A percentile compares a stretch with the other conserved stretches of the same genome.
Conservation (phyloP, 805 yeast genomes). For the Starmerella gropengiesseri region DNA sequence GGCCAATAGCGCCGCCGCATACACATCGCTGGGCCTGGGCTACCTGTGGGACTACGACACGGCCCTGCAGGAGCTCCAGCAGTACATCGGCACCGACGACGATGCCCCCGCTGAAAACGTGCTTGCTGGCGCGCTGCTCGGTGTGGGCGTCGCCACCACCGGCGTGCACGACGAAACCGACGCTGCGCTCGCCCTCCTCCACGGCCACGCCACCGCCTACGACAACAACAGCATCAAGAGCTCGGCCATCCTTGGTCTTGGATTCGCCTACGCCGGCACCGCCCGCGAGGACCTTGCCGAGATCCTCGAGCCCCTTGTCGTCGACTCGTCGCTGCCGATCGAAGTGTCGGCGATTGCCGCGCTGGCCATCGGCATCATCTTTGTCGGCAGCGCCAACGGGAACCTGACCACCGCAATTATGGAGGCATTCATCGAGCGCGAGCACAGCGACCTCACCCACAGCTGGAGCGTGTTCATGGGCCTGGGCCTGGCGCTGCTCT, state of each 20-base stretch:
- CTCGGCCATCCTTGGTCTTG: constrained; percentile 82
- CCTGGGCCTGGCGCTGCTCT: constrained; percentile 80
- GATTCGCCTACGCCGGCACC: constrained; percentile 91
- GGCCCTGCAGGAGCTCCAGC: constrained; percentile 83
- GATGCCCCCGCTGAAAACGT: constrained; percentile 42
- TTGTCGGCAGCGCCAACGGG: constrained; percentile 92
- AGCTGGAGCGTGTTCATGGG: constrained; percentile 87
- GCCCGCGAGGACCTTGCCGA: constrained; percentile 73
- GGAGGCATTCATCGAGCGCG: constrained; percentile 81
- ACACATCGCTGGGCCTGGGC: constrained; percentile 83
- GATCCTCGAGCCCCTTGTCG: constrained; percentile 67
- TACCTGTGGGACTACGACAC: constrained; percentile 84
- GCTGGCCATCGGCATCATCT: constrained; percentile 83
- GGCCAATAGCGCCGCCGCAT: constrained; percentile 58
- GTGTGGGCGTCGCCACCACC: constrained; percentile 83
- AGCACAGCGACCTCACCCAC: constrained; percentile 60
- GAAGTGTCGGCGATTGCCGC: constrained; percentile 82
- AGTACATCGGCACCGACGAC: constrained; percentile 64
- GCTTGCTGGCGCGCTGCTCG: constrained; percentile 92
- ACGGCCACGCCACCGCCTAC: constrained; percentile 60
- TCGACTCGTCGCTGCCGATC: constrained; percentile 61
- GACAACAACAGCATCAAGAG: constrained; percentile 38
- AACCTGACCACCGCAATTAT: constrained; percentile 86
- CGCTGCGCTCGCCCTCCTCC: constrained; percentile 75
- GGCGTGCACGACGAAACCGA: constrained; percentile 95